A percentile compares a stretch with the other conserved stretches of the same genome.
Conservation (phyloP, 495 filamentous ascomycete species). For the Tuber aestivum region DNA sequence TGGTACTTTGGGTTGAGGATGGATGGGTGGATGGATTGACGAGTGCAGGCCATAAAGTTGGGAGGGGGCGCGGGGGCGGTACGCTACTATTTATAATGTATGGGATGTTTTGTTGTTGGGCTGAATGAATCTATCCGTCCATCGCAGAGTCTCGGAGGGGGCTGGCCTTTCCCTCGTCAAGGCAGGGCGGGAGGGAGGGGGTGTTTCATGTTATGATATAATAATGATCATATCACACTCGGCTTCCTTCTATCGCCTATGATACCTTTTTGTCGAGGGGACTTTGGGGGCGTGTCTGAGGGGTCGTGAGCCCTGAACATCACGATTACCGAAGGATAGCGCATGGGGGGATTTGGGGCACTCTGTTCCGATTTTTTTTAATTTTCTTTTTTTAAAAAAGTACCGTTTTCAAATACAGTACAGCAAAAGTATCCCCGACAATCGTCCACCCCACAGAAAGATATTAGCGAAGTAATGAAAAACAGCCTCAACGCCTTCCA, state of each 20-base stretch:
- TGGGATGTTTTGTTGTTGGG: neutral
- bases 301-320: neutral
- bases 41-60: too few species aligned
- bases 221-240: neutral
- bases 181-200: too few species aligned
- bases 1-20: too few species aligned
- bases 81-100: conserved; percentile 9
- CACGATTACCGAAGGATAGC: neutral
- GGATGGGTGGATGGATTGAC: too few species aligned
- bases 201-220: neutral
- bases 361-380: neutral
- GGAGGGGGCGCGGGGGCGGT: too few species aligned
- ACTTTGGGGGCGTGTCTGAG: neutral
- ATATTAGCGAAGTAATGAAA: conserved; percentile 5
- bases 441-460: neutral
- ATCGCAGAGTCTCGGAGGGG: neutral
- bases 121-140: too few species aligned
- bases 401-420: neutral
- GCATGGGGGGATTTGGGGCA: neutral
- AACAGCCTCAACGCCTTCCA: conserved; percentile 5
- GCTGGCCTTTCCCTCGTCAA: neutral
- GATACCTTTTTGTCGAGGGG: neutral
- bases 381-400: too few species aligned
- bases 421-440: neutral
- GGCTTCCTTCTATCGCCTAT: neutral